These are phyloP conservation scores for Kluyveromyces nonfermentans DNA, from an alignment of 805 yeast species.

Conservation along the genomic window DNA sequence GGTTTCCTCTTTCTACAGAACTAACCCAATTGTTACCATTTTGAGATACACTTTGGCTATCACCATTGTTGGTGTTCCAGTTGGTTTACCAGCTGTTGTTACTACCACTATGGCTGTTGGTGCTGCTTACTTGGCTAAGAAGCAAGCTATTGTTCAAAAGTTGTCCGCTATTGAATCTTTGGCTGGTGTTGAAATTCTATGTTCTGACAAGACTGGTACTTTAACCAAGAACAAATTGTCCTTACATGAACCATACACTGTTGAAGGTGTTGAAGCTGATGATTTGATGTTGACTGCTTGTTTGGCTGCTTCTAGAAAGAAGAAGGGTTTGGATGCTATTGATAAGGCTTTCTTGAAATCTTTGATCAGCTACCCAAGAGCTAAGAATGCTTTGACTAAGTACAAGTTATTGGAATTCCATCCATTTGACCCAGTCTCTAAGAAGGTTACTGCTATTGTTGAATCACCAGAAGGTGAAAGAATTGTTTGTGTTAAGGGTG, in stretches of 20 bases:
- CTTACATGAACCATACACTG: constrained; percentile 94
- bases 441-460: constrained; percentile 90
- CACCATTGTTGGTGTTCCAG: constrained; percentile 97
- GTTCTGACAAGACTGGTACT: constrained; percentile 98
- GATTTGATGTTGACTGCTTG: constrained; percentile 96
- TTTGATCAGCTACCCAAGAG: constrained; percentile 79
- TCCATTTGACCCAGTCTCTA: constrained; percentile 96
- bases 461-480: constrained; percentile 95
- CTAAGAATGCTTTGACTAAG: constrained; percentile 84
- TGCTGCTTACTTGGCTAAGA: constrained; percentile 96
- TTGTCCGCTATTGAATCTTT: constrained; percentile 93
- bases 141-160: constrained; percentile 94
- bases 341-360: constrained; percentile 95
- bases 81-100: constrained; percentile 96
- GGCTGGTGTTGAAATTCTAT: constrained; percentile 95
- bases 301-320: constrained; percentile 96
- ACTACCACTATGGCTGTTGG: constrained; percentile 99
- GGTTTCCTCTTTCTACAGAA: constrained; percentile 91
- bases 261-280: constrained; percentile 92
- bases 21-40: constrained; percentile 76
- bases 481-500: constrained; percentile 95
- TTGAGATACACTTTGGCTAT: constrained; percentile 89
- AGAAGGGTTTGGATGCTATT: constrained; percentile 96
- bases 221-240: constrained; percentile 95
- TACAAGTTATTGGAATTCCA: constrained; percentile 93